A percentile compares a stretch with the other conserved stretches of the same genome.
phyloP scores from a whole-genome alignment of 1,284 basidiomycete genomes.

The Malassezia japonica region DNA sequence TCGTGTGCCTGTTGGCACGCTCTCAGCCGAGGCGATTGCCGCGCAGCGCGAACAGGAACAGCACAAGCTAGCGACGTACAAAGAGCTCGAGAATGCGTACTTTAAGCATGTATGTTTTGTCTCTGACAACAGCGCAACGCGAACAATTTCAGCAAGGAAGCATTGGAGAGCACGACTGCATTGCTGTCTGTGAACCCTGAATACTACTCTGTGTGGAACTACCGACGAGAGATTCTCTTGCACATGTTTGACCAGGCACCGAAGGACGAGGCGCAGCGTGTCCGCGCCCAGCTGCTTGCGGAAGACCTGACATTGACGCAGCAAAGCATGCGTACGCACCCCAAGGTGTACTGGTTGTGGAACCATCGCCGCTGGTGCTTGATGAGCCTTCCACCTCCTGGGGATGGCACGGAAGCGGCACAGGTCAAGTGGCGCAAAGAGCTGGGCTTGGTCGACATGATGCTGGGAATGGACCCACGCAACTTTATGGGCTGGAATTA shows the following conservation, averaged over 20 bases:
- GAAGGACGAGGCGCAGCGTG: background rate
- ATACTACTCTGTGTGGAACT: constrained; percentile 46
- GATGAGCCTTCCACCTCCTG: constrained; percentile 12
- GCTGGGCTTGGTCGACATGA: constrained; percentile 37
- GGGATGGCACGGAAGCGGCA: background rate
- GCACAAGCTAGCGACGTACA: constrained; percentile 5
- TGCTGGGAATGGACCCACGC: constrained; percentile 42
- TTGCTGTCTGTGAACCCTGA: constrained; percentile 43
- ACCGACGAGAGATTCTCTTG: constrained; percentile 28
- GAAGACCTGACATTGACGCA: constrained; percentile 39
- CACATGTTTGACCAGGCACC: constrained; percentile 18
- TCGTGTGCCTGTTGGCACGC: background rate
- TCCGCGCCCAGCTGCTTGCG: constrained; percentile 18
- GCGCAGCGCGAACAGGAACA: constrained; percentile 3
- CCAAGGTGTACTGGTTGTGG: constrained; percentile 49
- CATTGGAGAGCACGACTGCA: constrained; percentile 30
- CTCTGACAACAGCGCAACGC: background rate
- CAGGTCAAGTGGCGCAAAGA: constrained; percentile 33
- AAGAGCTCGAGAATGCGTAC: constrained; percentile 8
- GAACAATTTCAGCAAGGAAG: background rate
- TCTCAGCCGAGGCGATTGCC: background rate
- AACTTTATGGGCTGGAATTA: constrained; percentile 47
- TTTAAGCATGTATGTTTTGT: constrained; percentile 1
- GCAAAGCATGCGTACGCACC: constrained; percentile 38
- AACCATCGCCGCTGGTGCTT: constrained; percentile 47